Conservation (phyloP, 495 filamentous ascomycete genomes). For the Aspergillus mulundensis region DNA sequence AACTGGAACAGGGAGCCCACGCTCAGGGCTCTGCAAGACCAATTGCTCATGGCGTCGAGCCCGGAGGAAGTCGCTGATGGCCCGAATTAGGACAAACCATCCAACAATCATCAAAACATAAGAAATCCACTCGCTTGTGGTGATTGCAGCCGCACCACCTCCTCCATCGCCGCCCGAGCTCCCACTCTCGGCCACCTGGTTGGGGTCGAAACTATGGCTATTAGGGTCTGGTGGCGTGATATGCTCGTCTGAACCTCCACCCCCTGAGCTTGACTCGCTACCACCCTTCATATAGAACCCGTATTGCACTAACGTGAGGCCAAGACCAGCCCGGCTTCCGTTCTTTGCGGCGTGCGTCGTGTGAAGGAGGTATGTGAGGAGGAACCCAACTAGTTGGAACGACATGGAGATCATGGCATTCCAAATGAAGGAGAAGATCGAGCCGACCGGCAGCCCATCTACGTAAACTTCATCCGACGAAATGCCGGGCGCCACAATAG, state of each 20-base stretch:
- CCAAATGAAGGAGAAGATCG: slow-evolving; percentile 94
- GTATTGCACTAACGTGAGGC: slow-evolving; percentile 93
- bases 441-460: slow-evolving; percentile 93
- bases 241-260: slow-evolving; percentile 47
- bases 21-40: slow-evolving; percentile 88
- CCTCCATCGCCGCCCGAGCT: slow-evolving; percentile 33
- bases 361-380: slow-evolving; percentile 95
- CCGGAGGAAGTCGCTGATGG: slow-evolving; percentile 81
- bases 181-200: slow-evolving; percentile 47
- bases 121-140: slow-evolving; percentile 80
- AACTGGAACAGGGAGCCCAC: slow-evolving; percentile 79
- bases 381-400: slow-evolving; percentile 95
- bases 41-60: slow-evolving; percentile 88
- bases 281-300: slow-evolving; percentile 87
- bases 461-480: slow-evolving; percentile 90
- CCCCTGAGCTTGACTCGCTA: slow-evolving; percentile 41
- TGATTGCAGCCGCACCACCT: slow-evolving; percentile 47
- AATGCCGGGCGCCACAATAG: slow-evolving; percentile 86
- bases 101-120: slow-evolving; percentile 95
- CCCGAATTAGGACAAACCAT: slow-evolving; percentile 93
- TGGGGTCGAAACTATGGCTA: slow-evolving; percentile 80
- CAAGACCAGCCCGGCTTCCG: slow-evolving; percentile 87
- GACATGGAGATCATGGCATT: slow-evolving; percentile 98
- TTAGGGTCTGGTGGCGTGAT: slow-evolving; percentile 79
- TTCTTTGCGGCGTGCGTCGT: slow-evolving; percentile 98